Conservation (phyloP, 176 grass and related monocot genomes). For the Aegilops speltoides region DNA sequence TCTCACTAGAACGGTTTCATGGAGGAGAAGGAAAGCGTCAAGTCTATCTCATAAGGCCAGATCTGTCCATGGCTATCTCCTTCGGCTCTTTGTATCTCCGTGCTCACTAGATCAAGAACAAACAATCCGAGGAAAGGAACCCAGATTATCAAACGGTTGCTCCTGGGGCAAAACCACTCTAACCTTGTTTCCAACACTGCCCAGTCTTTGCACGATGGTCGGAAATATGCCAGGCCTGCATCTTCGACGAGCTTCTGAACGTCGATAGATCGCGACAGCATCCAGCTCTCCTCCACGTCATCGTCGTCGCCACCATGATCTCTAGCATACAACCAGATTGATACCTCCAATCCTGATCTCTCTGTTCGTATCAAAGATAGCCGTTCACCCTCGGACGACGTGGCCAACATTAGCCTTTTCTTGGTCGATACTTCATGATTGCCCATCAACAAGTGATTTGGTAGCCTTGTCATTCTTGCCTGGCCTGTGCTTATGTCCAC, state of each 20-base stretch:
- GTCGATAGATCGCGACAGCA: neutral
- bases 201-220: neutral
- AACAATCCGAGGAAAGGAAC: neutral
- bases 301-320: neutral
- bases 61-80: neutral
- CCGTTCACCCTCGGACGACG: too few species aligned
- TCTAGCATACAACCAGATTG: neutral
- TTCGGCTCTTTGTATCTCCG: neutral
- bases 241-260: neutral
- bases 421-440: too few species aligned
- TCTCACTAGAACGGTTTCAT: neutral
- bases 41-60: constrained; percentile 25
- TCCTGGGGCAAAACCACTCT: too few species aligned
- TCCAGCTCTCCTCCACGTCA: neutral
- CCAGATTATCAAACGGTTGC: too few species aligned
- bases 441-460: too few species aligned
- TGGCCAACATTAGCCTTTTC: too few species aligned
- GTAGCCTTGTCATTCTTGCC: too few species aligned
- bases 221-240: constrained; percentile 3
- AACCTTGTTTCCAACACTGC: neutral
- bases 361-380: too few species aligned
- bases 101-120: neutral
- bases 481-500: too few species aligned
- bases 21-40: neutral
- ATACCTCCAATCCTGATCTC: neutral